These are phyloP conservation scores for Rhodofomes roseus DNA, from an alignment of 1,284 basidiomycete genomes.

Conservation along the genomic window DNA sequence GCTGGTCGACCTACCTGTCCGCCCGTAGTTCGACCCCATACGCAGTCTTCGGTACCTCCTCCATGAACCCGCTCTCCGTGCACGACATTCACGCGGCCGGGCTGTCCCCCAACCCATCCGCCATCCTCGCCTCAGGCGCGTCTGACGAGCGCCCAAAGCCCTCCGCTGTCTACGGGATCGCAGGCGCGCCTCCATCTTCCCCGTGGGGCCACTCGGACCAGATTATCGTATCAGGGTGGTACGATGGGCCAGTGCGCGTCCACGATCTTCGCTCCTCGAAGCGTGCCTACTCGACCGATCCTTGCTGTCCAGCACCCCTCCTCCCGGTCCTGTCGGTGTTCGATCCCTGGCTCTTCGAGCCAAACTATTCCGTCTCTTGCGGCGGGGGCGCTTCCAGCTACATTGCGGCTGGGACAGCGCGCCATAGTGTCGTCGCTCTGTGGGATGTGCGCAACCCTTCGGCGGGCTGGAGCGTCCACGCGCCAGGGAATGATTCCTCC, in stretches of 20 bases:
- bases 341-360: conserved; percentile 66
- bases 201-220: conserved; percentile 68
- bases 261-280: conserved; percentile 63
- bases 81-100: conserved; percentile 46
- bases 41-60: conserved; percentile 64
- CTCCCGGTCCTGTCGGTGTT: conserved; percentile 53
- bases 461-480: conserved; percentile 70
- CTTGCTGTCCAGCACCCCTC: conserved; percentile 30
- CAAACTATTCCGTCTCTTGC: conserved; percentile 67
- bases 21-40: conserved; percentile 48
- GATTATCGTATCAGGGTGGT: conserved; percentile 76
- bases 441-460: conserved; percentile 67
- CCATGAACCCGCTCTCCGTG: conserved; percentile 52
- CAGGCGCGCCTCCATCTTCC: conserved; percentile 51
- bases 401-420: conserved; percentile 68
- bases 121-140: conserved; percentile 40
- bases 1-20: conserved; percentile 61
- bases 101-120: conserved; percentile 42
- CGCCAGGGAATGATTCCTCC: conserved; percentile 69
- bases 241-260: conserved; percentile 64
- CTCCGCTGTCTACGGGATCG: conserved; percentile 68
- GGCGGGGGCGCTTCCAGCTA: conserved; percentile 64
- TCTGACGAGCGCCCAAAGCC: conserved; percentile 27
- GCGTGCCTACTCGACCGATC: conserved; percentile 16
- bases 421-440: conserved; percentile 70